A percentile compares a stretch with the other conserved stretches of the same genome.
Evolutionary conservation across 179 eudicot species (phyloP).

Genomic region (Monotropa hypopitys): DNA sequence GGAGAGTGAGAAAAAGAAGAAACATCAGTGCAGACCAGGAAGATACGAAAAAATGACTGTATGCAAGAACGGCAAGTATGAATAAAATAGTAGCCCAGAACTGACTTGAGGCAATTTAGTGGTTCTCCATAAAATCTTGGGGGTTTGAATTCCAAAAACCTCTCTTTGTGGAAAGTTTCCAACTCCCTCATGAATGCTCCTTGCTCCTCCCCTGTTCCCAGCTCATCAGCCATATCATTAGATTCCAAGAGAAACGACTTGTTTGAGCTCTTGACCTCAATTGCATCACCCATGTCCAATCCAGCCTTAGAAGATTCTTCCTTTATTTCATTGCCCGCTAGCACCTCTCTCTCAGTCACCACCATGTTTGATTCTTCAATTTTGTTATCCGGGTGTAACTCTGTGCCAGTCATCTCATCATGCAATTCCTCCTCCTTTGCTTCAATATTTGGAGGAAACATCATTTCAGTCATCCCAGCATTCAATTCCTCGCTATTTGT

Average conservation of each 20-base stretch:
- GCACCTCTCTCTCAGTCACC: slow-evolving; percentile 3
- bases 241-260: slow-evolving; percentile 29
- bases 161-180: slow-evolving; percentile 51
- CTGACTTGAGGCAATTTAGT: slow-evolving; percentile 66
- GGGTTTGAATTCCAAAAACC: slow-evolving; percentile 65
- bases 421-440: slow-evolving; percentile 4
- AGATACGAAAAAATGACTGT: neutral
- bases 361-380: neutral
- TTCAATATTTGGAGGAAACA: neutral
- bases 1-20: neutral
- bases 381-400: neutral
- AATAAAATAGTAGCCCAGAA: neutral
- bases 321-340: slow-evolving; percentile 2
- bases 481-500: slow-evolving; percentile 1
- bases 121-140: slow-evolving; percentile 87
- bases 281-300: slow-evolving; percentile 9
- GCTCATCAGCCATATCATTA: slow-evolving; percentile 37
- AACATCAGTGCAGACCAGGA: neutral
- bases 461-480: slow-evolving; percentile 2
- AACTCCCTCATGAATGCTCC: slow-evolving; percentile 66
- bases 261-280: slow-evolving; percentile 13
- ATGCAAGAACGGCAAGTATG: neutral
- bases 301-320: slow-evolving; percentile 13
- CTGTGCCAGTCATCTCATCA: slow-evolving; percentile 1
- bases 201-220: slow-evolving; percentile 80